Evolutionary conservation across 2,329 filamentous ascomycete genomes (phyloP).

Genomic region (Paraphoma chrysanthemicola): DNA sequence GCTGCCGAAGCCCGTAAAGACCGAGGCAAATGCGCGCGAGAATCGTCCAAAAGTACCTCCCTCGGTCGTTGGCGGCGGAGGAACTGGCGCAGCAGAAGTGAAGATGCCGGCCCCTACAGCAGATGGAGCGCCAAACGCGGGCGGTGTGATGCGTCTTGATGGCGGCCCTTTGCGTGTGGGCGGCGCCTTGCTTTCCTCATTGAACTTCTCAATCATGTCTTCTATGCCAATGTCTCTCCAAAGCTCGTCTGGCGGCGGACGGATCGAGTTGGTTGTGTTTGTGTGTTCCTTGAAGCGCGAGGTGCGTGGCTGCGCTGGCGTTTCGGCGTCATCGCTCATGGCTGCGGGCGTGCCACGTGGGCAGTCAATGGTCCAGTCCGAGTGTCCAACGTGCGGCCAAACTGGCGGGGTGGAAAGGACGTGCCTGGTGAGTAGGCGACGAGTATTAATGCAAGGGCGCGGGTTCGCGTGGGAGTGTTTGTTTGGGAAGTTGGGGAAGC

Average conservation of each 20-base stretch:
- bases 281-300: slow-evolving; percentile 40
- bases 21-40: slow-evolving; percentile 31
- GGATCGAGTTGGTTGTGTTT: slow-evolving; percentile 37
- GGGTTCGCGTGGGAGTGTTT: slow-evolving; percentile 4
- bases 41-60: slow-evolving; percentile 39
- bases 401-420: not conserved
- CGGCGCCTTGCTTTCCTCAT: slow-evolving; percentile 27
- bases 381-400: not conserved
- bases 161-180: slow-evolving; percentile 13
- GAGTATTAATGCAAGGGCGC: not conserved
- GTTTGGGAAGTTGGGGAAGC: slow-evolving; percentile 12
- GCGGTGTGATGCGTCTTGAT: slow-evolving; percentile 5
- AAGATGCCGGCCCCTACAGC: slow-evolving; percentile 1
- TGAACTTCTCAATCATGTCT: slow-evolving; percentile 31
- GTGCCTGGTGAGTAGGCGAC: not conserved
- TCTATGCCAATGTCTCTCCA: slow-evolving; percentile 37
- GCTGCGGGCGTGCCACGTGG: slow-evolving; percentile 5
- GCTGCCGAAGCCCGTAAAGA: slow-evolving; percentile 32
- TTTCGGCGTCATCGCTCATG: slow-evolving; percentile 27
- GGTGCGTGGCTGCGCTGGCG: slow-evolving; percentile 26
- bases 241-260: slow-evolving; percentile 38
- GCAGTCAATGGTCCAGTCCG: not conserved
- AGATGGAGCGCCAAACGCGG: slow-evolving; percentile 8
- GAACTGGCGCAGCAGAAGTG: slow-evolving; percentile 7
- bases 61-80: slow-evolving; percentile 8